Evolutionary conservation across 139 green algal species (phyloP), one percentile per base, ranked within the genome.

Genomic region (Tetradesmus obliquus): DNA sequence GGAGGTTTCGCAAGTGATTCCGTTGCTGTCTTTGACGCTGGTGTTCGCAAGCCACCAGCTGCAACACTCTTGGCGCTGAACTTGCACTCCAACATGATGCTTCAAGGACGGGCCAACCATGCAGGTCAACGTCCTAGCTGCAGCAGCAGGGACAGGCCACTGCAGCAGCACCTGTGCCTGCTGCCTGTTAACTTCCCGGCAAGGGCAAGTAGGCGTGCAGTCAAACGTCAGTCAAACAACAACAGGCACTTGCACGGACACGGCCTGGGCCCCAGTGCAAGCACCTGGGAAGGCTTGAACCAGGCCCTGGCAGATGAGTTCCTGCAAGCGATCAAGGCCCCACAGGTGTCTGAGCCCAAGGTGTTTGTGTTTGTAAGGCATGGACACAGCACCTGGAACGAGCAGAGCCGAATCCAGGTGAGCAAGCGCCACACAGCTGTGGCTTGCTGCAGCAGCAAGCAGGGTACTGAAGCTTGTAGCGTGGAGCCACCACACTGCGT

Each of bases 361-460:
- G 84, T 66, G 7, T 95, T 97, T 62, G 94, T 97, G 32, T 86
- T 97, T 82, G 88, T 97, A 3, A 86, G 96, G 54, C 96, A 97
- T 84, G 96, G 96, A 9, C 88, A 96, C 55, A 95, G 94, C 45
- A 95, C 92, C 3, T 97, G 96, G 96, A 97, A 97, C 90, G 83
- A 93, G 20, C 87, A 97, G 91, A 90, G 93, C 17, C 87, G 95
- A 5, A 96, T 97, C 74, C 95, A 97, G 94, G 95, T 94, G n/a
- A 79, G 79, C 8, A 84, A 1, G 32, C 53, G 3, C 20, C 66
- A 3, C 7, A 9, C 69, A 66, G 3, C 6, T 55, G 24, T 86
- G 72, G 32, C 32, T 45, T 45, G 32, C 32, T 45, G 32, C 32
- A 45, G 32, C 32, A 45, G 32, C 32, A 45, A 45, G 32, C 32